A percentile compares a stretch with the other conserved stretches of the same genome.
Evolutionary conservation across 805 yeast genomes (phyloP).

Genomic region (Saccharomycopsis sp.): DNA sequence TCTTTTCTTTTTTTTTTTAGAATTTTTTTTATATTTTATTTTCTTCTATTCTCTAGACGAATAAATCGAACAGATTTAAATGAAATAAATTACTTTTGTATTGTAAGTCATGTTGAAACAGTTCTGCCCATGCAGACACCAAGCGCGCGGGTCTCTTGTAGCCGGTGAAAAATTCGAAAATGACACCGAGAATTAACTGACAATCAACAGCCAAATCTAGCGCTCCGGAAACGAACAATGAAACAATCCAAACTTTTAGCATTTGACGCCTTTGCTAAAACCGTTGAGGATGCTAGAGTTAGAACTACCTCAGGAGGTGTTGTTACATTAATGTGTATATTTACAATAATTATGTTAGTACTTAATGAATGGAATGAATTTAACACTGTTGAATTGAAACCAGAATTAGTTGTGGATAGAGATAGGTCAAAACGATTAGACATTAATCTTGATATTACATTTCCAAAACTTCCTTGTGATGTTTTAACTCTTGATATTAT

Average conservation of each 20-base stretch:
- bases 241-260: conserved; percentile 35
- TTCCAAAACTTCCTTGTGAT: conserved; percentile 84
- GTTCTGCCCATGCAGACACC: no score
- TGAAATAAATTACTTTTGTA: neutral
- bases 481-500: conserved; percentile 73
- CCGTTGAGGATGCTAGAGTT: conserved; percentile 88
- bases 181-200: no score
- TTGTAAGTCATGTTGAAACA: neutral
- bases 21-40: neutral
- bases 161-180: no score
- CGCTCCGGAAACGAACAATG: no score
- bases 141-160: no score
- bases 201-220: no score
- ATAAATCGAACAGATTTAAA: neutral
- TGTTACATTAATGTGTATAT: conserved; percentile 65
- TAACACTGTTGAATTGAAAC: conserved; percentile 57
- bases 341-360: conserved; percentile 55
- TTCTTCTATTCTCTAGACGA: neutral
- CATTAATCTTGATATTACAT: conserved; percentile 73
- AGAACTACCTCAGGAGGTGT: conserved; percentile 87
- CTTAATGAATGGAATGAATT: conserved; percentile 74
- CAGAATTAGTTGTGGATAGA: conserved; percentile 85
- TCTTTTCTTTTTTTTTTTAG: conserved; percentile 1
- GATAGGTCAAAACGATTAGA: conserved; percentile 69
- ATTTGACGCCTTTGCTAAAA: conserved; percentile 87